Base-by-base conservation (phyloP, 176 grass and related monocot genomes). In the Eremochloa ophiuroides region DNA sequence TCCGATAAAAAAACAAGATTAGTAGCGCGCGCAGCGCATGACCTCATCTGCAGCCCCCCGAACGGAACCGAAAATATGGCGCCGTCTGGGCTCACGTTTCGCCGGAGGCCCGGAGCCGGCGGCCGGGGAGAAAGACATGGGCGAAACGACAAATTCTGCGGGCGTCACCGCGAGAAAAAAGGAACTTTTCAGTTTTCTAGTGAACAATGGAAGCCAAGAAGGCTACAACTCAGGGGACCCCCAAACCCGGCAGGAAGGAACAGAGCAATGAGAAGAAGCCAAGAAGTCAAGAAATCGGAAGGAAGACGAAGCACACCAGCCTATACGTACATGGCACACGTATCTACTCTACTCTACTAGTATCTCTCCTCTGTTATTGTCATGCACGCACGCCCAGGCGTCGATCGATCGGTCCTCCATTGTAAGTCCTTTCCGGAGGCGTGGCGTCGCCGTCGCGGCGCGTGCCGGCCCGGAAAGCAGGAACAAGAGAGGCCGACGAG, bases 401-500 rank as follows among this genome's bases (percentile, higher is more conserved):
- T 29, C 64, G 76, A 39, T 29, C 64, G 76, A 39, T 84, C 87
- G 87, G 51, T 91, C 91, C 94, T 91, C 91, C 89, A 87, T 94
- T 97, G 89, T 91, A 89, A 91, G 77, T 86, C 70, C 91, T 97
- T 97, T 93, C 94, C 88, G 25, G 12, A 1, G 14, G 44, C 59
- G 22, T 34, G 50, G 60, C 58, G 80, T 8, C 14, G 43, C 13
- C 30, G 69, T 13, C 44, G 46, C 6, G 20, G 17, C 50, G 50
- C 77, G 7, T 8, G 50, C 74, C 66, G 83, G 86, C 80, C 75
- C 76, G 91, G 91, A 93, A 93, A 91, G 91, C 85, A 87, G 76
- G 86, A 74, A 94, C 94, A 93, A 93, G 94, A 94, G 85, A 97
- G 87, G 91, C 69, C 85, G 81, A 85, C 67, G 88, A 43, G 9